A percentile compares a stretch with the other conserved stretches of the same genome.
These are phyloP conservation scores for Colletotrichum caudatum DNA, from an alignment of 2,329 filamentous ascomycete species.

Conservation along the genomic window DNA sequence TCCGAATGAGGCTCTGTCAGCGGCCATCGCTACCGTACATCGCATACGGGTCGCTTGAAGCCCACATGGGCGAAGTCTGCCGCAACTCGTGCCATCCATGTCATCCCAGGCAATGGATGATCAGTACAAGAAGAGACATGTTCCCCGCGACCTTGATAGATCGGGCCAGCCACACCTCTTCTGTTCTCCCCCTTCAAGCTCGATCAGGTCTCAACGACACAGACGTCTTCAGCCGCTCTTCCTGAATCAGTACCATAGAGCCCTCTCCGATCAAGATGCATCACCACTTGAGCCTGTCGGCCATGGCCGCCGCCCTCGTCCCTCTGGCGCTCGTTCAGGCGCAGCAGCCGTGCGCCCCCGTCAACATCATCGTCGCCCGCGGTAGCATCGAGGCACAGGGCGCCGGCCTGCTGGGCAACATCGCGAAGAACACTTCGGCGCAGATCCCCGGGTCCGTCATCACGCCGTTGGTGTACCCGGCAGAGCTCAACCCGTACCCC, in stretches of 20 bases:
- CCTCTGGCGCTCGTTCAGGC: slow-evolving; percentile 25
- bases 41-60: background rate
- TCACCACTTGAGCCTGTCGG: slow-evolving; percentile 19
- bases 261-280: slow-evolving; percentile 16
- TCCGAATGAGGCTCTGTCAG: slow-evolving; percentile 4
- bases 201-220: background rate
- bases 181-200: background rate
- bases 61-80: slow-evolving; percentile 26
- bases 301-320: slow-evolving; percentile 27
- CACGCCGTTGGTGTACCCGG: slow-evolving; percentile 55
- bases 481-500: slow-evolving; percentile 50
- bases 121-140: slow-evolving; percentile 34
- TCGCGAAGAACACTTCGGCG: slow-evolving; percentile 50
- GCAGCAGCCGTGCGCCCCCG: slow-evolving; percentile 31
- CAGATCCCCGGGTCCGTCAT: slow-evolving; percentile 52
- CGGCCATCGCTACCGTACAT: background rate
- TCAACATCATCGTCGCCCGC: slow-evolving; percentile 56
- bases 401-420: slow-evolving; percentile 50
- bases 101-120: slow-evolving; percentile 29
- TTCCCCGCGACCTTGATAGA: background rate
- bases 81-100: slow-evolving; percentile 24
- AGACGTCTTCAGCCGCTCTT: background rate
- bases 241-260: background rate
- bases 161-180: background rate
- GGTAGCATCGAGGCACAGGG: slow-evolving; percentile 53